phyloP scores from a whole-genome alignment of 495 filamentous ascomycete species.

The Trichodelitschia bisporula region DNA sequence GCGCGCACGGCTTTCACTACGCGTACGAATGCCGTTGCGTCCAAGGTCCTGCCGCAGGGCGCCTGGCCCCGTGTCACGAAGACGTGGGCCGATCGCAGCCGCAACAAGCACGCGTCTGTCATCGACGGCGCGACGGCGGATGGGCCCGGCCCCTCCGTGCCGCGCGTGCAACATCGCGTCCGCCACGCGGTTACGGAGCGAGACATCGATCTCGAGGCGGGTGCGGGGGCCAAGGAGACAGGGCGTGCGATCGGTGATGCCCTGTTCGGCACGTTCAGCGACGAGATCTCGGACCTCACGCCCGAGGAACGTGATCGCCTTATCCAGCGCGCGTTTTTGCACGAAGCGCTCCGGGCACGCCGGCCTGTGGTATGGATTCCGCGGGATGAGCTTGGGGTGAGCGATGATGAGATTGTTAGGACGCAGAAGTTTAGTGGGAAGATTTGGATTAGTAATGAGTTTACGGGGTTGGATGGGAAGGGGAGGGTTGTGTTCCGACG shows the following conservation, averaged over 20 bases:
- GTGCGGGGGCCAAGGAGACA: neutral
- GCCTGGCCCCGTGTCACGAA: conserved; percentile 1
- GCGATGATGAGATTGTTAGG: conserved; percentile 67
- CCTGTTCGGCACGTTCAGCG: conserved; percentile 64
- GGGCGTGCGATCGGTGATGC: conserved; percentile 15
- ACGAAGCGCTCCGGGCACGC: conserved; percentile 64
- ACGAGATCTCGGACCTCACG: conserved; percentile 84
- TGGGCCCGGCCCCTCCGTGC: neutral
- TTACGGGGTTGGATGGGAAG: conserved; percentile 64
- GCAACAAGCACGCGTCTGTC: conserved; percentile 5
- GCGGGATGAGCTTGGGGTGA: conserved; percentile 69
- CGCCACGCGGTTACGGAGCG: neutral
- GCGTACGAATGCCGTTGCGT: neutral
- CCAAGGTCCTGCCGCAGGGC: no score
- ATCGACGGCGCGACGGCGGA: neutral
- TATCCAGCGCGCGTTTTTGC: conserved; percentile 73
- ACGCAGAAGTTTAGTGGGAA: conserved; percentile 54
- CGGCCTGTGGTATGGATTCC: conserved; percentile 88
- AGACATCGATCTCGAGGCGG: neutral
- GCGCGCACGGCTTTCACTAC: conserved; percentile 1
- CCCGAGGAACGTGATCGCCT: conserved; percentile 74
- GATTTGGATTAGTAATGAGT: conserved; percentile 88
- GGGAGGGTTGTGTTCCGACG: conserved; percentile 65
- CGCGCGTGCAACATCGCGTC: neutral
- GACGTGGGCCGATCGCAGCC: conserved; percentile 18